phyloP scores from a whole-genome alignment of 352 stramenopile genomes.

The Phytophthora colocasiae region DNA sequence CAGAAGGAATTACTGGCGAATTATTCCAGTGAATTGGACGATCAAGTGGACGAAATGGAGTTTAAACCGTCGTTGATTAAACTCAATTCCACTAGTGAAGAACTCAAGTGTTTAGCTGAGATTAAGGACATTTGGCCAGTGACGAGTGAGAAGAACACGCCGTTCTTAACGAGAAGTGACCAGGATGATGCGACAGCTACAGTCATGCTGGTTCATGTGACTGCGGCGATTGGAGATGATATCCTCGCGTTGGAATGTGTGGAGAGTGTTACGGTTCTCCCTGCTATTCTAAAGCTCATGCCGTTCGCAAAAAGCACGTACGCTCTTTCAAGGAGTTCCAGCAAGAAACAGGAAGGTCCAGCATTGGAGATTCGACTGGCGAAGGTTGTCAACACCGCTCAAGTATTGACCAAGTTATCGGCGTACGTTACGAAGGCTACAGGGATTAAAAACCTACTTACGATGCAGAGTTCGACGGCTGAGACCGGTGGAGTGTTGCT shows the following conservation, averaged over 20 bases:
- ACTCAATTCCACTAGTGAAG: constrained; percentile 42
- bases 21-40: constrained; percentile 36
- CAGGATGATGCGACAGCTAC: constrained; percentile 48
- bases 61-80: constrained; percentile 66
- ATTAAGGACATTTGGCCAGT: constrained; percentile 58
- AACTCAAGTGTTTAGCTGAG: constrained; percentile 51
- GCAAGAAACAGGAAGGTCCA: constrained; percentile 38
- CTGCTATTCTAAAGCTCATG: constrained; percentile 77
- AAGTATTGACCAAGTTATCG: constrained; percentile 39
- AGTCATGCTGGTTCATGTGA: constrained; percentile 68
- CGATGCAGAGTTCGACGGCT: constrained; percentile 25
- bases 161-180: constrained; percentile 75
- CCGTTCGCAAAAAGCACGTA: constrained; percentile 71
- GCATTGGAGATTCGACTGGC: constrained; percentile 57
- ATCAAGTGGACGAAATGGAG: constrained; percentile 31
- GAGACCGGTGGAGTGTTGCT: constrained; percentile 43
- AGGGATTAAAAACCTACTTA: constrained; percentile 62
- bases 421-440: constrained; percentile 36
- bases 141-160: constrained; percentile 57
- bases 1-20: constrained; percentile 62
- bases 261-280: constrained; percentile 56
- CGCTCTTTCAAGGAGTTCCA: constrained; percentile 33
- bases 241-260: constrained; percentile 62
- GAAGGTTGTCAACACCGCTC: constrained; percentile 40
- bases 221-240: constrained; percentile 43